Evolutionary conservation across 805 yeast species (phyloP).

Genomic region (Teunomyces panamensis): DNA sequence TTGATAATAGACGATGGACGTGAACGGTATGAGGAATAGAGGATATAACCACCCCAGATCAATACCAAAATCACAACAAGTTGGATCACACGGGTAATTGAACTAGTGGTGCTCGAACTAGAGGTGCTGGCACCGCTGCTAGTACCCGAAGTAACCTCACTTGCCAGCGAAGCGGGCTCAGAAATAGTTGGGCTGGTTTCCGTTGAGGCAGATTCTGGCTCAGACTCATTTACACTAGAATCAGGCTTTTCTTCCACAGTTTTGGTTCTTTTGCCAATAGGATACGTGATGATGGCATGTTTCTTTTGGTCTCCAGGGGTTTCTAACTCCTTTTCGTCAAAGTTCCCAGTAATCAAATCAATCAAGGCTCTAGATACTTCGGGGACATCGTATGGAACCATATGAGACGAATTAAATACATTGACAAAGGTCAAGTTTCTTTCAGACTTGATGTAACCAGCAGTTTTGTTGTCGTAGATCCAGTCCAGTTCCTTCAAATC

Average conservation of each 20-base stretch:
- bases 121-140: background rate
- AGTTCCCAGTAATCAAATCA: slow-evolving; percentile 45
- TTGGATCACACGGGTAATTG: slow-evolving; percentile 39
- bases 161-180: background rate
- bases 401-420: slow-evolving; percentile 78
- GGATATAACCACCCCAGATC: slow-evolving; percentile 40
- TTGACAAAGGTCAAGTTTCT: slow-evolving; percentile 75
- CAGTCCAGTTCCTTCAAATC: slow-evolving; percentile 32
- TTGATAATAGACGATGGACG: slow-evolving; percentile 43
- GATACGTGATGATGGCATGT: slow-evolving; percentile 25
- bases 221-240: background rate
- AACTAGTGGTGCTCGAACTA: slow-evolving; percentile 11
- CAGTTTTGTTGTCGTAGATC: slow-evolving; percentile 39
- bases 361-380: slow-evolving; percentile 66
- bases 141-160: background rate
- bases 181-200: background rate
- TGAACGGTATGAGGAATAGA: slow-evolving; percentile 35
- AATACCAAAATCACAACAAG: slow-evolving; percentile 35
- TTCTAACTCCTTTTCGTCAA: slow-evolving; percentile 17
- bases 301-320: slow-evolving; percentile 12
- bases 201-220: background rate
- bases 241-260: background rate
- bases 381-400: slow-evolving; percentile 88
- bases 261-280: slow-evolving; percentile 22
- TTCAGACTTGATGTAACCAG: slow-evolving; percentile 45